Conservation (phyloP, 129 eudicot genomes). For the Artemisia tridentata region DNA sequence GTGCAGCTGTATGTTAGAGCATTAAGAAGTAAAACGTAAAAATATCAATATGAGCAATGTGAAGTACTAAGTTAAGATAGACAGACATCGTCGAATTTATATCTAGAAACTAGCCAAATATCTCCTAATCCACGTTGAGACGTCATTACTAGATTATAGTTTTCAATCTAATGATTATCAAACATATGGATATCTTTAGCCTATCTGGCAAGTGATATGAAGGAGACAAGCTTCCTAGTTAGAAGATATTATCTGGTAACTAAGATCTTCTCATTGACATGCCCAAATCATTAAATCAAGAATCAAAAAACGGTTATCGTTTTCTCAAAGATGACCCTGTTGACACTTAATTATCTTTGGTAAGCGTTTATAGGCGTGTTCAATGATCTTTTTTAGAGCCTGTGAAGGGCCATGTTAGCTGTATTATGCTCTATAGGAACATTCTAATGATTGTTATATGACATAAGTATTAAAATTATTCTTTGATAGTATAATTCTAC, state of each 20-base stretch:
- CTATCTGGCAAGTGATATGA: not conserved
- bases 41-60: too few relatives aligned
- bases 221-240: not conserved
- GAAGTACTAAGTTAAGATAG: too few relatives aligned
- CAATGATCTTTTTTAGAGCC: slow-evolving; percentile 9
- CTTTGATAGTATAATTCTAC: not conserved
- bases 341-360: not conserved
- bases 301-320: not conserved
- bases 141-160: not conserved
- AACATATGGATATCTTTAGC: not conserved
- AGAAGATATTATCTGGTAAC: slow-evolving; percentile 15
- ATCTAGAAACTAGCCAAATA: too few relatives aligned
- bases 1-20: too few relatives aligned
- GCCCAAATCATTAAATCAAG: not conserved
- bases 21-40: too few relatives aligned
- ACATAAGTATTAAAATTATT: not conserved
- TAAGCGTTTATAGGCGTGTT: not conserved
- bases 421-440: slow-evolving; percentile 19
- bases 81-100: too few relatives aligned
- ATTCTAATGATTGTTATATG: slow-evolving; percentile 20
- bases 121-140: not conserved
- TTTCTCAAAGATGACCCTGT: slow-evolving; percentile 14
- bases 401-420: slow-evolving; percentile 27
- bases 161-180: not conserved
- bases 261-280: slow-evolving; percentile 1